phyloP scores from a whole-genome alignment of 179 eudicot species.

The Amaranthus tricolor region DNA sequence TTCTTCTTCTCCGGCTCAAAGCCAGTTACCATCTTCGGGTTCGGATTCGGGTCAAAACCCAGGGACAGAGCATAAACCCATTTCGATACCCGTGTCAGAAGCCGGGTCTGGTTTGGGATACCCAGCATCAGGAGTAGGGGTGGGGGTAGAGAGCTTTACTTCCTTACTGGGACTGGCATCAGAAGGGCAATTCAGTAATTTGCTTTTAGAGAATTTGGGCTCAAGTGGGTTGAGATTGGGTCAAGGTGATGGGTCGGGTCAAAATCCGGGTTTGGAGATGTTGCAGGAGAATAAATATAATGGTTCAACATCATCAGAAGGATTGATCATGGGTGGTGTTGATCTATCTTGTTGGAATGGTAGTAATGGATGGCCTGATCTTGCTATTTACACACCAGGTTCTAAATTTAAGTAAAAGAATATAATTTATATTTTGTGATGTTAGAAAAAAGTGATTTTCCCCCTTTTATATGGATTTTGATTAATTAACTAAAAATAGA shows the following conservation, averaged over 20 bases:
- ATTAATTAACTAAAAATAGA: slow-evolving; percentile 14
- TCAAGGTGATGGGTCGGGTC: slow-evolving; percentile 16
- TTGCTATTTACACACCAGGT: slow-evolving; percentile 58
- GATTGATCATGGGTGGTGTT: slow-evolving; percentile 29
- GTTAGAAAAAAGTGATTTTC: slow-evolving; percentile 11
- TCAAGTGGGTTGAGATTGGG: slow-evolving; percentile 2
- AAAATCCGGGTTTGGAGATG: slow-evolving; percentile 13
- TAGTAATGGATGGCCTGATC: slow-evolving; percentile 55
- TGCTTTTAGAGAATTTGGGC: slow-evolving; percentile 8
- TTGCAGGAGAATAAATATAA: slow-evolving; percentile 13
- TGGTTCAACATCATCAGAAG: slow-evolving; percentile 28
- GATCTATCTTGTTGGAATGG: slow-evolving; percentile 28
- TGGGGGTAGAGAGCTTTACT: slow-evolving; percentile 30
- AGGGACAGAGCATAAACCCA: slow-evolving; percentile 26
- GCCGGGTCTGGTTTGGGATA: slow-evolving; percentile 11
- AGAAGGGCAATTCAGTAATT: slow-evolving; percentile 16
- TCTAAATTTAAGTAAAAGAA: slow-evolving; percentile 30
- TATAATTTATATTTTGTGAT: neutral
- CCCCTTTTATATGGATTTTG: neutral
- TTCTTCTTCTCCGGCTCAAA: slow-evolving; percentile 7
- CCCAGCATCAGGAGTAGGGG: neutral
- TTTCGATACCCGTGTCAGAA: neutral
- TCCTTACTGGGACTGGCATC: slow-evolving; percentile 34
- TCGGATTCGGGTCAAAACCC: neutral
- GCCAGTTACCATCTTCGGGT: slow-evolving; percentile 1